Evolutionary conservation across 2,329 filamentous ascomycete genomes (phyloP).

Genomic region (Trichocomaceae sp.): DNA sequence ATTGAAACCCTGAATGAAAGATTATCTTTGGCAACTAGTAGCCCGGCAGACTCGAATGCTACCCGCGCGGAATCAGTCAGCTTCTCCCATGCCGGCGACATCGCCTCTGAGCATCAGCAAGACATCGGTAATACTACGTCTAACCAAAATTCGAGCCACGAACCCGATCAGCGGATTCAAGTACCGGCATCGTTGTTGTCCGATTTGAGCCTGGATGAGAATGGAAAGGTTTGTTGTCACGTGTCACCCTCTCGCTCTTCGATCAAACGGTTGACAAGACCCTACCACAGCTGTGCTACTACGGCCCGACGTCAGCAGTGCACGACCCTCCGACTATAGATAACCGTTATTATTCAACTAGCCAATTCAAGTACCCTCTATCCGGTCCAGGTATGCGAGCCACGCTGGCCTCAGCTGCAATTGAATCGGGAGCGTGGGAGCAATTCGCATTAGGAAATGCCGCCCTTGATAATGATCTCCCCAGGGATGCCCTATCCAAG

Average conservation of each 20-base stretch:
- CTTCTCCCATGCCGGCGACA: no score
- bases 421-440: not conserved
- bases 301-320: not conserved
- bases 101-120: no score
- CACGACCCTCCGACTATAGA: not conserved
- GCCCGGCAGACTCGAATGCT: no score
- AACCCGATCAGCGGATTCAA: not conserved
- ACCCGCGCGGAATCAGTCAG: no score
- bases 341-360: no score
- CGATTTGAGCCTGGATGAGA: slow-evolving; percentile 1
- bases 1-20: not conserved
- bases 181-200: not conserved
- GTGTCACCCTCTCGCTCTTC: no score
- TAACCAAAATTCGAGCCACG: not conserved
- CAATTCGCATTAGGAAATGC: slow-evolving; percentile 2
- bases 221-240: slow-evolving; percentile 4
- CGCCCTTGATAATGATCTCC: not conserved
- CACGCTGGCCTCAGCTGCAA: not conserved
- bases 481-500: not conserved
- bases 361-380: no score
- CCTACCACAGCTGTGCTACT: not conserved
- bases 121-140: no score
- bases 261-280: not conserved
- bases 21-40: not conserved
- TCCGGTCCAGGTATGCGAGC: not conserved